Conservation (phyloP, 257 asterid genomes). For the Gentiana macrophylla region DNA sequence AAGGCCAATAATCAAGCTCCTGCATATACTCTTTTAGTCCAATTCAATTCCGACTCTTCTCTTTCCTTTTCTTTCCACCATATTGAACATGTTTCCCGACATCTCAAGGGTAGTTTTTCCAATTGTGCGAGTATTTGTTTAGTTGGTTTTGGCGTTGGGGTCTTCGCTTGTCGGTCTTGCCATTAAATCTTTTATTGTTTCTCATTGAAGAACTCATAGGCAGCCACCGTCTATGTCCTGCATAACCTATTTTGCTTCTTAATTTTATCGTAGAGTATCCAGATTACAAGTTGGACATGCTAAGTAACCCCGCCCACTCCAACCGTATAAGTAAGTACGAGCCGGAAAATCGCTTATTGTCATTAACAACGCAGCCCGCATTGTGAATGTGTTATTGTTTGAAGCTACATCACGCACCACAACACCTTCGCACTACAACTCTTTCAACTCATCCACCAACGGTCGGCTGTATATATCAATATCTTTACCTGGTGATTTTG, state of each 20-base stretch:
- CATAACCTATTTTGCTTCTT: neutral
- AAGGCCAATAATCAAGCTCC: too few relatives aligned
- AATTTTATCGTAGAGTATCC: neutral
- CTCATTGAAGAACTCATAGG: neutral
- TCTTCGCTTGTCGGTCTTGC: neutral
- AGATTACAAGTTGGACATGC: constrained; percentile 7
- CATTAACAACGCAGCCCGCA: constrained; percentile 8
- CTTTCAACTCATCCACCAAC: constrained; percentile 5
- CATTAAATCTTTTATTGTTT: constrained; percentile 6
- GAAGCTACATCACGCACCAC: constrained; percentile 9
- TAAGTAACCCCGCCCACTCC: constrained; percentile 5
- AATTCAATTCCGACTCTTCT: too few relatives aligned
- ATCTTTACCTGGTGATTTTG: too few relatives aligned
- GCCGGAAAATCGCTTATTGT: constrained; percentile 12
- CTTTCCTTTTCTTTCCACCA: too few relatives aligned
- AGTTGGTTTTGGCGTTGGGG: neutral
- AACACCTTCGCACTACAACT: constrained; percentile 7
- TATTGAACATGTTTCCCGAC: too few relatives aligned
- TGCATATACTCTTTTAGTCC: too few relatives aligned
- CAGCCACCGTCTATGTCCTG: neutral
- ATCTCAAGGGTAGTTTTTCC: neutral
- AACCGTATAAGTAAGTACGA: constrained; percentile 4
- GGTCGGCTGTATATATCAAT: neutral
- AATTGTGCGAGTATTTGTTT: neutral
- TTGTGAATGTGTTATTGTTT: neutral